Conservation (phyloP, 1,284 basidiomycete genomes). For the Ustilago lituana region DNA sequence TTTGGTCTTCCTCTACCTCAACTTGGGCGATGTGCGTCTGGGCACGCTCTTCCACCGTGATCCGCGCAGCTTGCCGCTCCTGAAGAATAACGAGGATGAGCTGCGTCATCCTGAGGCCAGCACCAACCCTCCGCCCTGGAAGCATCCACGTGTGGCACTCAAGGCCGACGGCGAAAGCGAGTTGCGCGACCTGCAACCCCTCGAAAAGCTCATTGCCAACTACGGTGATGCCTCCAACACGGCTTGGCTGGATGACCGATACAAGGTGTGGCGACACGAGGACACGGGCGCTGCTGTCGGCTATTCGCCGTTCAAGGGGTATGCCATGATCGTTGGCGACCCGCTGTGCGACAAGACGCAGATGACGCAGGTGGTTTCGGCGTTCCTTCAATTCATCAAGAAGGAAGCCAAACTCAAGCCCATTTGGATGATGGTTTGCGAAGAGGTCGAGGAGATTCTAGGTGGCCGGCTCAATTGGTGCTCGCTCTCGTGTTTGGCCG, state of each 20-base stretch:
- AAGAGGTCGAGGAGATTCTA: slow-evolving; percentile 70
- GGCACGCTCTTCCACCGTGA: slow-evolving; percentile 66
- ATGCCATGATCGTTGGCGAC: slow-evolving; percentile 71
- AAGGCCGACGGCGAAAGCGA: slow-evolving; percentile 35
- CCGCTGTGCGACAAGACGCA: slow-evolving; percentile 71
- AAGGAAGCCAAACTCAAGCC: slow-evolving; percentile 70
- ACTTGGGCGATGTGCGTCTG: slow-evolving; percentile 63
- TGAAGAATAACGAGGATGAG: slow-evolving; percentile 31
- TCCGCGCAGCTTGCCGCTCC: slow-evolving; percentile 57
- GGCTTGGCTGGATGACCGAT: slow-evolving; percentile 73
- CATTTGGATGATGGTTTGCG: slow-evolving; percentile 72
- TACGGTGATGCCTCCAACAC: slow-evolving; percentile 74
- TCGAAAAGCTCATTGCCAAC: slow-evolving; percentile 71
- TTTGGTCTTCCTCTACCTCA: slow-evolving; percentile 65
- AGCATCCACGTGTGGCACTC: slow-evolving; percentile 27
- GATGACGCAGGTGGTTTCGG: slow-evolving; percentile 69
- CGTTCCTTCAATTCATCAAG: slow-evolving; percentile 69
- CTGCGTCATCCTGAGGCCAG: slow-evolving; percentile 62
- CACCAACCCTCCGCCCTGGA: slow-evolving; percentile 61
- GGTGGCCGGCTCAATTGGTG: slow-evolving; percentile 71
- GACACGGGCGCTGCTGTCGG: slow-evolving; percentile 71
- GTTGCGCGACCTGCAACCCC: slow-evolving; percentile 56
- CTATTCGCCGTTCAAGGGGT: slow-evolving; percentile 68
- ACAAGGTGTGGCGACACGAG: slow-evolving; percentile 71
- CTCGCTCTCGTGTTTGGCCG: slow-evolving; percentile 71